Base-by-base conservation (phyloP, 306 rosid species). In the Cicer arietinum region DNA sequence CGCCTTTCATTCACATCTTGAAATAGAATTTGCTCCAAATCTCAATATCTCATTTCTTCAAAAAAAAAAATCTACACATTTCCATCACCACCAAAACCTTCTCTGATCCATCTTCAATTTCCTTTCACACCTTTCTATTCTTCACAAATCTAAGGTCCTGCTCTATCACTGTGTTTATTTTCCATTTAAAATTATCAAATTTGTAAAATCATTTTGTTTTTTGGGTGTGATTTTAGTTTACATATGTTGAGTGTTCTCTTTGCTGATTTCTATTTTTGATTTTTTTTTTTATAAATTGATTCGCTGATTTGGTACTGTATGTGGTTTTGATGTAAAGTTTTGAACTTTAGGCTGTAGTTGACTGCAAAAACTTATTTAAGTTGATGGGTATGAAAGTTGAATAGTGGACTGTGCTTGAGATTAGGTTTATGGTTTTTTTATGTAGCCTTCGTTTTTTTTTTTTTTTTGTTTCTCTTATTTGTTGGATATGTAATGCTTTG, bases 231-330 rank as follows among this genome's bases (percentile, higher is more conserved):
- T 57, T 56, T 20, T 16, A 35, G 58, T 64, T 8, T 16, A 14
- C 13, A 1, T 65, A 9, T 69, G 41, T 17, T 1, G 67, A 46
- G 67, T 48, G 4, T 60, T 41, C 62, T 13, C 44, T 44, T 57
- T 14, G 47, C 22, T 70, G 76, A n/a, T 74, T 50, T 16, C 46
- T 77, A 73, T 80, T 80, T 77, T 66, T 30, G 37, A 30, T 80
- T 77, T 25, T 10, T 12, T 41, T 13, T 8, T 17, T 63, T 16
- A 63, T 42, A 37, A 66, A 13, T 81, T 59, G 67, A 58, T 73
- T 80, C 11, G 5, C 35, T 71, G 77, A 16, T 73, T 70, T 64
- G 43, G 64, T 58, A 12, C 63, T 56, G 53, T 71, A 51, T 59
- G 7, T 8, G 13, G 4, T 14, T 64, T 70, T 30, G 47, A 70